Base-by-base conservation (phyloP, 306 rosid species). In the barrel medic (Medicago truncatula) region DNA sequence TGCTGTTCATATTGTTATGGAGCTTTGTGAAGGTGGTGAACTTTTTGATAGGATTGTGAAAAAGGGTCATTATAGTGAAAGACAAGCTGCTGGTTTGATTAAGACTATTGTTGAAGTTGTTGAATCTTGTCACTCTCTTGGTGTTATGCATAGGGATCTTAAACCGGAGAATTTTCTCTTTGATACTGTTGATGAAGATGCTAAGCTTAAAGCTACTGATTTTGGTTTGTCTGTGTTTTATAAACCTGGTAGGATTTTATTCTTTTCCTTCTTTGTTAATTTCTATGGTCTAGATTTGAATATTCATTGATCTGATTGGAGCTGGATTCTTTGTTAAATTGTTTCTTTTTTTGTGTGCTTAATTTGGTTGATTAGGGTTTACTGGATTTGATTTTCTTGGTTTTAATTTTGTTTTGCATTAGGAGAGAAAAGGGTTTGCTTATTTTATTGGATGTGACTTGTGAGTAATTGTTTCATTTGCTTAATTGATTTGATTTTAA, bases 111-210 rank as follows among this genome's bases (percentile, higher is more conserved):
- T 84, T 71, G 88, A 83, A 72, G 89, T 86, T 67, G 82, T 86
- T 0, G 80, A 86, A 50, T 8, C 85, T 16, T 86, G 89, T 68
- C 89, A 86, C 78, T 86, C 89, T 2, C 89, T 86, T 78, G 89
- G 89, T 4, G 89, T 86, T 40, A 86, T 86, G 89, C 89, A 86
- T 57, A 81, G 89, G 57, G 89, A 86, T 67, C 89, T 86, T 18
- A 86, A 86, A 23, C 89, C 89, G 3, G 89, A 86, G 73, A 86
- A 86, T 7, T 86, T 86, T 68, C 73, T 83, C n/a, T 86, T 86
- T 60, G 86, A 86, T 50, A 78, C 78, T 8, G 81, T 83, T 50
- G 70, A 81, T 4, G 87, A 86, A 64, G 86, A 86, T 83, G 89
- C 89, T 21, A 81, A 73, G 58, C 89, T 86, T 36, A 83, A 83